phyloP scores from a whole-genome alignment of 139 green algal species.

The Marvania coccoides region DNA sequence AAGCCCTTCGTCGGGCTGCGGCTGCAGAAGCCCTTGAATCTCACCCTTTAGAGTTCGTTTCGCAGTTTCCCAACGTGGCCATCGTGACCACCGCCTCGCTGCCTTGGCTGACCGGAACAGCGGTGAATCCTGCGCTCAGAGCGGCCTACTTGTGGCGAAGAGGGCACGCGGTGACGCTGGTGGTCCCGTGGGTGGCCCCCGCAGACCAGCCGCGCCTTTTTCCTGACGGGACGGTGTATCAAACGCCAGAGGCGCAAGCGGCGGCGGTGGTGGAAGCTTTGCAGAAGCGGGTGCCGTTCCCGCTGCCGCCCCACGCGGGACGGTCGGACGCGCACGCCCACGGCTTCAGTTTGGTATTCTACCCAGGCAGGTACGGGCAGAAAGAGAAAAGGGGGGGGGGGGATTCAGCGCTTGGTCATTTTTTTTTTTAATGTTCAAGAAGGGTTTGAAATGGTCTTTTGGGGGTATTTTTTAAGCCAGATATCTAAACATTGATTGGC shows the following conservation, averaged over 20 bases:
- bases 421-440: too few species aligned
- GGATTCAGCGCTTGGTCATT: too few species aligned
- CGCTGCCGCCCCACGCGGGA: background rate
- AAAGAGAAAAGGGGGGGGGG: too few species aligned
- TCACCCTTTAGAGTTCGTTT: slow-evolving; percentile 5
- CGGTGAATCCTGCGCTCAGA: slow-evolving; percentile 58
- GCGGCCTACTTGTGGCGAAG: slow-evolving; percentile 48
- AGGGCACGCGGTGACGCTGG: slow-evolving; percentile 43
- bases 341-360: slow-evolving; percentile 5
- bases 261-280: background rate
- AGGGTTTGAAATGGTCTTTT: too few species aligned
- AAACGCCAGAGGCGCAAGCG: slow-evolving; percentile 25
- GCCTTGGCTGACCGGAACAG: slow-evolving; percentile 68
- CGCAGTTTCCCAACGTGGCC: background rate
- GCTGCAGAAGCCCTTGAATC: background rate
- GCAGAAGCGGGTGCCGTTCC: slow-evolving; percentile 23
- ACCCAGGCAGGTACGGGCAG: slow-evolving; percentile 16
- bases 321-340: background rate
- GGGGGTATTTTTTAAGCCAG: too few species aligned
- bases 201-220: slow-evolving; percentile 45
- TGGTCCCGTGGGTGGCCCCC: slow-evolving; percentile 49
- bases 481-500: too few species aligned
- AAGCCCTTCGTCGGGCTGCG: background rate
- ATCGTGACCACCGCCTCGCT: slow-evolving; percentile 59
- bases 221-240: slow-evolving; percentile 36